Evolutionary conservation across 305 asterid genomes (phyloP), one percentile per base, ranked within the genome.

Genomic region (Fraxinus sp.): DNA sequence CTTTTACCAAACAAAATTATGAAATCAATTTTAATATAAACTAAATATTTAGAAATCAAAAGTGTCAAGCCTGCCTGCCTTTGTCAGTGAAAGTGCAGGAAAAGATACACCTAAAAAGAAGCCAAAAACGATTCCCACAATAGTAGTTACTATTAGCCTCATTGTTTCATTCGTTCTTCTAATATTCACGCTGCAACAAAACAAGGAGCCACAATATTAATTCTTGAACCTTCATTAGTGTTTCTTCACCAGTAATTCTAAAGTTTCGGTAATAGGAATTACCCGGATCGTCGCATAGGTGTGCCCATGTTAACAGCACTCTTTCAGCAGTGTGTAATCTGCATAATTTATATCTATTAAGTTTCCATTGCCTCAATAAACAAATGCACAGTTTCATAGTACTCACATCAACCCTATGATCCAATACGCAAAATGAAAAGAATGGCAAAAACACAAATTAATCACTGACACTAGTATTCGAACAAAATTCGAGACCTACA

Each of bases 61-160:
- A 39, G 75, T 24, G 52, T 46, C 68, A 32, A 79, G 72, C 57
- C 55, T 33, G 72, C 96, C n/a, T 90, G 89, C 98, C 98, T 95
- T 95, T 73, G 93, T 79, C 81, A 90, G 73, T 71, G 95, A 86
- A 84, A 88, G 83, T 72, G 91, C 80, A 10, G 98, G 98, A 82
- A 90, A 93, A 32, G 98, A 91, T 89, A 88, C 94, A 64, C 98
- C 98, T 79, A 95, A 80, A 81, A 92, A 91, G 89, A 93, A 95
- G 74, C 98, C 98, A 68, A 92, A 85, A 59, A 94, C 88, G 78
- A 91, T 81, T 70, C 97, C 98, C 79, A 91, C 90, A 32, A 90
- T 85, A 76, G 97, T 91, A 24, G 97, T 92, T 36, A 91, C 84
- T 26, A 93, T 81, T 11, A 95, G 88, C 91, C 93, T 89, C 98